These are phyloP conservation scores for Coemansia sp. DNA, from an alignment of 371 early-diverging fungal species.

Conservation along the genomic window DNA sequence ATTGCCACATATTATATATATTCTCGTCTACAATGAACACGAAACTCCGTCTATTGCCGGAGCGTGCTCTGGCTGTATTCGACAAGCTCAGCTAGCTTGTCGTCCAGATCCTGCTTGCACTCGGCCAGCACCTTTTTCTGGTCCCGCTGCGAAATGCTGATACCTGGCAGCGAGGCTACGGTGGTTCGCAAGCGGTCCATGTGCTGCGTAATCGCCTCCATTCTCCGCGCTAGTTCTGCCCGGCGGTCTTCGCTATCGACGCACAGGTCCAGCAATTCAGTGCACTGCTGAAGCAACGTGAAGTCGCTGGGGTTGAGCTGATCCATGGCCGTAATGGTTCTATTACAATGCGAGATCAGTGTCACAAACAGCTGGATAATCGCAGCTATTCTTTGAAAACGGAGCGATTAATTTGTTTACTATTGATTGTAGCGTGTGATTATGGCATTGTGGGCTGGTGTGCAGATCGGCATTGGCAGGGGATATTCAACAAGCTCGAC, in stretches of 20 bases:
- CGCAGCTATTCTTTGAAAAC: too few relatives aligned
- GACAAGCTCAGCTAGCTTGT: conserved; percentile 26
- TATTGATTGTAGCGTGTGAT: too few relatives aligned
- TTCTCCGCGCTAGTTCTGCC: conserved; percentile 40
- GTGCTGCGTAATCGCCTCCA: conserved; percentile 38
- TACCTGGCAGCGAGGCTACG: conserved; percentile 40
- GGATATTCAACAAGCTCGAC: too few relatives aligned
- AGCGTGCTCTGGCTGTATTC: conserved; percentile 21
- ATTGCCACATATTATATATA: not conserved
- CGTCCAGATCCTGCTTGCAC: conserved; percentile 31
- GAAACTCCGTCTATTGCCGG: too few relatives aligned
- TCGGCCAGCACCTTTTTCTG: conserved; percentile 45
- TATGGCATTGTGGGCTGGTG: too few relatives aligned
- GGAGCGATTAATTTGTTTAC: too few relatives aligned
- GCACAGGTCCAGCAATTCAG: conserved; percentile 39
- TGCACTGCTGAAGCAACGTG: conserved; percentile 43
- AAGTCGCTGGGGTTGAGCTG: conserved; percentile 44
- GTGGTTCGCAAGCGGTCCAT: conserved; percentile 31
- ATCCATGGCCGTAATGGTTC: conserved; percentile 19
- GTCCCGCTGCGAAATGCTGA: conserved; percentile 44
- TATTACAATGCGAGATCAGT: too few relatives aligned
- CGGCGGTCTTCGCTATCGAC: conserved; percentile 34
- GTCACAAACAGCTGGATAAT: too few relatives aligned
- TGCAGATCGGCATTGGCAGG: too few relatives aligned
- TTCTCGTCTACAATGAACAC: not conserved